A percentile compares a stretch with the other conserved stretches of the same genome.
These are phyloP conservation scores for Penicillium mononematosum DNA, from an alignment of 495 filamentous ascomycete genomes.

Conservation along the genomic window DNA sequence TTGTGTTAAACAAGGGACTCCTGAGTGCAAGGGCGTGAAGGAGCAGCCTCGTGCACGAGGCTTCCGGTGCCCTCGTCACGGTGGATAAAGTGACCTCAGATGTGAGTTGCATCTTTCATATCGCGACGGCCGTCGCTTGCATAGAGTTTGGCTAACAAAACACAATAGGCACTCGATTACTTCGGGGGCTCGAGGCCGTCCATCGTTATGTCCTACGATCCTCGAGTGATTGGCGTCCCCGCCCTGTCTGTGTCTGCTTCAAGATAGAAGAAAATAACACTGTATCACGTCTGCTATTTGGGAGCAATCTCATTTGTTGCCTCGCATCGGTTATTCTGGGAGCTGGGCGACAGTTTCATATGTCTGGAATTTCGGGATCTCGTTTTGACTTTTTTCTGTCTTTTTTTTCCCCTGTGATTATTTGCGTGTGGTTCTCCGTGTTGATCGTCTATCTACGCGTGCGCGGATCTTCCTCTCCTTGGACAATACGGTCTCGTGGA, in stretches of 20 bases:
- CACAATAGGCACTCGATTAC: background rate
- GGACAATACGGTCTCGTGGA: background rate
- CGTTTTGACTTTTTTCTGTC: background rate
- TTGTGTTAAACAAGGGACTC: constrained; percentile 39
- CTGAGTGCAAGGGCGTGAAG: constrained; percentile 36
- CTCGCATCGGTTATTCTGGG: constrained; percentile 2
- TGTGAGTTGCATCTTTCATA: background rate
- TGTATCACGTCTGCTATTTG: constrained; percentile 8
- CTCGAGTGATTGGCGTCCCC: background rate
- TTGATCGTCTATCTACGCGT: background rate
- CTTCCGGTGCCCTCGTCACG: constrained; percentile 41
- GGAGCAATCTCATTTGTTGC: background rate
- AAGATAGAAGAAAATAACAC: background rate
- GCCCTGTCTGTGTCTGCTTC: background rate
- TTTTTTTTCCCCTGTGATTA: background rate
- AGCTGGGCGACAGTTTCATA: background rate
- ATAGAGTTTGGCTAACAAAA: constrained; percentile 4
- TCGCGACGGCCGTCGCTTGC: background rate
- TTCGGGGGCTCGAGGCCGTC: background rate
- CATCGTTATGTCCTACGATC: background rate
- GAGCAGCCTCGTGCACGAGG: constrained; percentile 38
- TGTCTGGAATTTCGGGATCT: background rate
- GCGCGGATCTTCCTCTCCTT: background rate
- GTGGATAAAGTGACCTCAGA: constrained; percentile 24
- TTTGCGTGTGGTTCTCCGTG: background rate